phyloP scores from a whole-genome alignment of 345 rosid genomes.

The Raphanus raphanistrum region DNA sequence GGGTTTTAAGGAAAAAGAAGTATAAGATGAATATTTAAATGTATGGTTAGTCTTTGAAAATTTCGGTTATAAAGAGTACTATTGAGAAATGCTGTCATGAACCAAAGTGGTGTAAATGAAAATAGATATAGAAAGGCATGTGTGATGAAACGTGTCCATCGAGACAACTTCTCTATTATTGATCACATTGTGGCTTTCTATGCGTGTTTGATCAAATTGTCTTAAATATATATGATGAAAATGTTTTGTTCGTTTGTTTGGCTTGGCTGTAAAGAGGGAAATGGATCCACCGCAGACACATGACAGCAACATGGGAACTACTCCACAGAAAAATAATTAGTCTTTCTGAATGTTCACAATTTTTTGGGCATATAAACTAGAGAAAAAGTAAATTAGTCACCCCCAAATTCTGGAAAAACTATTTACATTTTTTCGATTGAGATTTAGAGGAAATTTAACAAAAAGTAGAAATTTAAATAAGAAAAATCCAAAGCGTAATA shows the following conservation, averaged over 20 bases:
- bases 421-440: not conserved
- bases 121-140: not conserved
- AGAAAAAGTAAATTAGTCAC: not conserved
- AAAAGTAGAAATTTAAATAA: not conserved
- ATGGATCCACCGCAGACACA: slow-evolving; percentile 25
- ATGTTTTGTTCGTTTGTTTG: slow-evolving; percentile 19
- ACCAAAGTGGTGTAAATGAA: not conserved
- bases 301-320: slow-evolving; percentile 25
- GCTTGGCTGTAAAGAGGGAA: slow-evolving; percentile 21
- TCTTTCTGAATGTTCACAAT: not conserved
- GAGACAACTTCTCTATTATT: slow-evolving; percentile 22
- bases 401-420: not conserved
- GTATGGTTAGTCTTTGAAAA: not conserved
- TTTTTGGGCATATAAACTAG: not conserved
- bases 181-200: slow-evolving; percentile 10
- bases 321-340: not conserved
- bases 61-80: not conserved
- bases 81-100: slow-evolving; percentile 3
- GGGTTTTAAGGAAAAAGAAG: not conserved
- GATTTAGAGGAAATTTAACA: not conserved
- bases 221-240: slow-evolving; percentile 6
- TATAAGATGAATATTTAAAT: not conserved
- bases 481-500: not conserved
- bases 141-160: slow-evolving; percentile 18
- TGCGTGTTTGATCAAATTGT: slow-evolving; percentile 17